Base-by-base conservation (phyloP, 352 stramenopile genomes). In the Pythium coloratum region DNA sequence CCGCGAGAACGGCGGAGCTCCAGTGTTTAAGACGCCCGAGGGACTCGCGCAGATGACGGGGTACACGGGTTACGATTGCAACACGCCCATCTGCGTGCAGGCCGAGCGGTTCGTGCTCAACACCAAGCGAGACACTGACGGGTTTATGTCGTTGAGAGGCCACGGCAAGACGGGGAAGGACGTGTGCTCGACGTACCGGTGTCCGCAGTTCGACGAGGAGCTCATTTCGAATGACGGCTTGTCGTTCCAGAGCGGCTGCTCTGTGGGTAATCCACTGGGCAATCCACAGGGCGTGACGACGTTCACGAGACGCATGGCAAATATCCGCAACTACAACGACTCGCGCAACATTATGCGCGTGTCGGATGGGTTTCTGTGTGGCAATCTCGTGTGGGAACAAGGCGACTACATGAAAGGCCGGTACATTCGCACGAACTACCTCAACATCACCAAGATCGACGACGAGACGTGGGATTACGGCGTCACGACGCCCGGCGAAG, bases 21-120 rank as follows among this genome's bases (percentile, higher is more conserved):
- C 96, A 1, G 76, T 98, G 33, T 99, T 98, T 68, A 76, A 89
- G 36, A 91, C 98, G 36, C 85, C 91, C 3, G 83, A 97, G 59
- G 96, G 92, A n/a, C 75, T 90, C 58, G 82, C 95, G 4, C 93
- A 98, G 63, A 59, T 88, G 65, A 99, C 96, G 8, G 97, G 97
- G 1, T 94, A 84, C 72, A 99, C 96, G 16, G 97, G 97, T 6
- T 99, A 97, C 70, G 97, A 99, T 70, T 99, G 97, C 78, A 91
- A 88, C 59, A 98, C 91, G 34, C 97, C 97, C 10, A 98, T 99
- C 53, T 99, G 97, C 67, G 98, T 94, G 6, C 90, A 92, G 54
- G 94, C 92, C 16, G 77, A 98, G 54, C 65, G 58, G 3, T 99
- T 98, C 60, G 76, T 96, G 6, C 76, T 97, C 56, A 98, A 98